Percentiles rank a stretch among this genome's conserved stretches.
Conservation (phyloP, 345 rosid species). For the Eucalyptus victrix region DNA sequence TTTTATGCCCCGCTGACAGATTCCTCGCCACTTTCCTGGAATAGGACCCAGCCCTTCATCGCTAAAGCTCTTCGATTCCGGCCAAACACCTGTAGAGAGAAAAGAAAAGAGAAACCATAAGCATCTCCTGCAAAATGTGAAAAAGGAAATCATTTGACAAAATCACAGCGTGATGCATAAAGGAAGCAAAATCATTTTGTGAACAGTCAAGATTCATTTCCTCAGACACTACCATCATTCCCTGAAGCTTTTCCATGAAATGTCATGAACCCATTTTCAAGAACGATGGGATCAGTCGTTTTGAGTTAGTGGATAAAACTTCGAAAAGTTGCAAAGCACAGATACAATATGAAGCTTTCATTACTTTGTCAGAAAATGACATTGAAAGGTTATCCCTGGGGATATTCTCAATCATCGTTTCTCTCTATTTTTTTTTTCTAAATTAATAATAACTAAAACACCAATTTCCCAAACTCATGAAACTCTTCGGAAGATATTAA, state of each 20-base stretch:
- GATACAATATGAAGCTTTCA: not conserved
- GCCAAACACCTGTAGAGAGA: conserved; percentile 5
- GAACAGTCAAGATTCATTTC: not conserved
- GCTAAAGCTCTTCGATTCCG: conserved; percentile 12
- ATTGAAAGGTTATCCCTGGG: not conserved
- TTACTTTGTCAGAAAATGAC: not conserved
- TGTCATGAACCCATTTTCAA: not conserved
- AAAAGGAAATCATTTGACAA: not conserved
- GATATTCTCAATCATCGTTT: not conserved
- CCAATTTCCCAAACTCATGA: not conserved
- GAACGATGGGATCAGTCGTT: not conserved
- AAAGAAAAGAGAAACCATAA: not conserved
- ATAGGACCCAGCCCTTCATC: conserved; percentile 1
- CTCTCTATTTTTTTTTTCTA: not conserved
- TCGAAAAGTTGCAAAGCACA: not conserved
- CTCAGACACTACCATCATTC: not conserved
- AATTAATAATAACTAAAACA: not conserved
- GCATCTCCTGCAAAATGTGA: not conserved
- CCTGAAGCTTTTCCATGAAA: not conserved
- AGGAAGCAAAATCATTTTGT: not conserved
- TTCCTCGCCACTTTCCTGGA: conserved; percentile 9
- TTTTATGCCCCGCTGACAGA: not conserved
- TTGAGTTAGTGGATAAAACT: not conserved
- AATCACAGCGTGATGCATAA: not conserved
- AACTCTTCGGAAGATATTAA: not conserved